Percentiles rank a stretch among this genome's conserved stretches.
Evolutionary conservation across 2,329 filamentous ascomycete genomes (phyloP).

Genomic region (Rhynchosporium graminicola): DNA sequence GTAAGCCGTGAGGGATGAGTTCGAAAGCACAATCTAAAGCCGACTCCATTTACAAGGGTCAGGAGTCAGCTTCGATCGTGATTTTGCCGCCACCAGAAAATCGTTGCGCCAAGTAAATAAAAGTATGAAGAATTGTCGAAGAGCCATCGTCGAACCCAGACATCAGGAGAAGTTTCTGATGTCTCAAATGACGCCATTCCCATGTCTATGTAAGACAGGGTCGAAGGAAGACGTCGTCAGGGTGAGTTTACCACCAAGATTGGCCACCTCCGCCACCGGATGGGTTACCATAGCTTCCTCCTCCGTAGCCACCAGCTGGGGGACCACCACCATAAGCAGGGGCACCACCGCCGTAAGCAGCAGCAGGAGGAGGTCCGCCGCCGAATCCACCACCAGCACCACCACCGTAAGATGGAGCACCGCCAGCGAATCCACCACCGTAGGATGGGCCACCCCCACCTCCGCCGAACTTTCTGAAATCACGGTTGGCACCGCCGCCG

Average conservation of each 20-base stretch:
- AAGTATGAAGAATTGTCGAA: conserved; percentile 25
- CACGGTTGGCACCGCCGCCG: conserved; percentile 72
- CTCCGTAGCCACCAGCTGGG: conserved; percentile 59
- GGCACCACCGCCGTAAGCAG: conserved; percentile 21
- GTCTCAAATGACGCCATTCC: conserved; percentile 35
- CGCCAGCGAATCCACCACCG: conserved; percentile 49
- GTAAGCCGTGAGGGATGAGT: conserved; percentile 40
- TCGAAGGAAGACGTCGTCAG: conserved; percentile 26
- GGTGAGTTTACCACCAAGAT: conserved; percentile 55
- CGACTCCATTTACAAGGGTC: conserved; percentile 34
- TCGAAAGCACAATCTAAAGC: conserved; percentile 34
- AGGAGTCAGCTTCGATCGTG: conserved; percentile 35
- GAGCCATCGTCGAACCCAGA: conserved; percentile 27
- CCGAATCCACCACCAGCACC: conserved; percentile 59
- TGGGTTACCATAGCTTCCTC: conserved; percentile 54
- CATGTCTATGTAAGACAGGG: conserved; percentile 31
- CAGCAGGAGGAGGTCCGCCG: conserved; percentile 16
- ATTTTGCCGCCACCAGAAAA: conserved; percentile 39
- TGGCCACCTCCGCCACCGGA: conserved; percentile 50
- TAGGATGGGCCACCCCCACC: conserved; percentile 51
- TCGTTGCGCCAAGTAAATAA: conserved; percentile 32
- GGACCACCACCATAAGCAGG: conserved; percentile 40
- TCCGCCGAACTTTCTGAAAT: conserved; percentile 80
- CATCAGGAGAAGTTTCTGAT: conserved; percentile 31
- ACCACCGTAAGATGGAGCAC: conserved; percentile 46